Evolutionary conservation across 1,284 basidiomycete genomes (phyloP).

Genomic region (Naganishia sp.): DNA sequence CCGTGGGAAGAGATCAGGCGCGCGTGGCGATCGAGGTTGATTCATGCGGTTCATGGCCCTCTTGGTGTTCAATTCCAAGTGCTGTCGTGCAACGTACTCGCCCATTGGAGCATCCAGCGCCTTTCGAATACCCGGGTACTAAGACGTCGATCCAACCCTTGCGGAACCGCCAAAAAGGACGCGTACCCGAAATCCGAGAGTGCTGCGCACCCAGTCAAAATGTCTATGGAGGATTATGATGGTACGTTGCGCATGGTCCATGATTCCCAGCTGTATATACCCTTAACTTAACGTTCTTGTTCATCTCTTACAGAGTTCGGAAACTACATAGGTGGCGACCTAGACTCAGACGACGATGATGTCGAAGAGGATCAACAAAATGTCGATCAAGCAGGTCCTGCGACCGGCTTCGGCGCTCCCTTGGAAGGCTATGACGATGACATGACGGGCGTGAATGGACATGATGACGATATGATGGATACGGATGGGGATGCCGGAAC

Average conservation of each 20-base stretch:
- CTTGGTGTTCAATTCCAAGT: too few relatives aligned
- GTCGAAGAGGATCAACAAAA: constrained; percentile 36
- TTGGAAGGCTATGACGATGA: constrained; percentile 54
- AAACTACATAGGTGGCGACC: constrained; percentile 91
- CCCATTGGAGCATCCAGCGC: too few relatives aligned
- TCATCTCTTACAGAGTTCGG: constrained; percentile 64
- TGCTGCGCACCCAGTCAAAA: constrained; percentile 30
- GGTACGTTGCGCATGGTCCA: constrained; percentile 39
- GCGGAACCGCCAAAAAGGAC: not conserved
- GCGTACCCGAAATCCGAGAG: constrained; percentile 2
- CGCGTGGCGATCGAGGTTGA: constrained; percentile 15
- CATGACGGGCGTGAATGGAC: constrained; percentile 32
- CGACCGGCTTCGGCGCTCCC: constrained; percentile 44
- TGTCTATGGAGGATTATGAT: constrained; percentile 55
- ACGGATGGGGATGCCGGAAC: constrained; percentile 44
- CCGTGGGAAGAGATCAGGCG: constrained; percentile 14
- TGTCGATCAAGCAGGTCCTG: constrained; percentile 40
- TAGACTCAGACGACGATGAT: constrained; percentile 80
- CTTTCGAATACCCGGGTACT: constrained; percentile 3
- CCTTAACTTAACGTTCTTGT: constrained; percentile 4
- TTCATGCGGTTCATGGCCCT: not conserved
- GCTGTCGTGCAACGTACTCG: too few relatives aligned
- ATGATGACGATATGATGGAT: constrained; percentile 46
- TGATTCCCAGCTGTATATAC: not conserved
- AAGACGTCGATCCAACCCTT: not conserved